Evolutionary conservation across 73 alveolate species (phyloP).

Genomic region (Stentor coeruleus): DNA sequence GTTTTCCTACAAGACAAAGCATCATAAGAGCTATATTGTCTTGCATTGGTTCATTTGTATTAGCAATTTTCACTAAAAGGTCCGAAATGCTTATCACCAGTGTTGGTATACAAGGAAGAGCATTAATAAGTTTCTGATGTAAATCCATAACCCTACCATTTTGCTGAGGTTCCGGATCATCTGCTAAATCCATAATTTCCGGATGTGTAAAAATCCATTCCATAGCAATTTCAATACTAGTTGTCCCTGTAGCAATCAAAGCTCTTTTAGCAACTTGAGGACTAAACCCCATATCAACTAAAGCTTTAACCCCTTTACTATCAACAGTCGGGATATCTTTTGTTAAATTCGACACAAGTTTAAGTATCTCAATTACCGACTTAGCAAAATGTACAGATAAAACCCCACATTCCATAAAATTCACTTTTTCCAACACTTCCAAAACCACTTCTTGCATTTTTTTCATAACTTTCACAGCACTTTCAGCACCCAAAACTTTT

Average conservation of each 20-base stretch:
- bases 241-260: slow-evolving; percentile 13
- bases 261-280: slow-evolving; percentile 2
- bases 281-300: slow-evolving; percentile 25
- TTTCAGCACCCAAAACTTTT: background rate
- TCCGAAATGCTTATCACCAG: background rate
- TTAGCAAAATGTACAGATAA: background rate
- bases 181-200: background rate
- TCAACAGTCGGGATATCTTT: slow-evolving; percentile 24
- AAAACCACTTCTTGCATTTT: slow-evolving; percentile 9
- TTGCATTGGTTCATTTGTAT: background rate
- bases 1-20: background rate
- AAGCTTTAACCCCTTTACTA: background rate
- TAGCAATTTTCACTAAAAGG: background rate
- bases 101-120: slow-evolving; percentile 3
- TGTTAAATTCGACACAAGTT: background rate
- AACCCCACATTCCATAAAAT: background rate
- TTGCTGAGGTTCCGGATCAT: background rate
- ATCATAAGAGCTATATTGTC: background rate
- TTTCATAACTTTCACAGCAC: background rate
- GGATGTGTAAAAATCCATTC: slow-evolving; percentile 31
- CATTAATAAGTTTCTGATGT: background rate
- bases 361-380: slow-evolving; percentile 2
- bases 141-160: background rate
- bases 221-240: slow-evolving; percentile 22
- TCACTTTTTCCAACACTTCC: background rate